Base-by-base conservation (phyloP, 495 filamentous ascomycete genomes). In the Lasiosphaeria miniovina region DNA sequence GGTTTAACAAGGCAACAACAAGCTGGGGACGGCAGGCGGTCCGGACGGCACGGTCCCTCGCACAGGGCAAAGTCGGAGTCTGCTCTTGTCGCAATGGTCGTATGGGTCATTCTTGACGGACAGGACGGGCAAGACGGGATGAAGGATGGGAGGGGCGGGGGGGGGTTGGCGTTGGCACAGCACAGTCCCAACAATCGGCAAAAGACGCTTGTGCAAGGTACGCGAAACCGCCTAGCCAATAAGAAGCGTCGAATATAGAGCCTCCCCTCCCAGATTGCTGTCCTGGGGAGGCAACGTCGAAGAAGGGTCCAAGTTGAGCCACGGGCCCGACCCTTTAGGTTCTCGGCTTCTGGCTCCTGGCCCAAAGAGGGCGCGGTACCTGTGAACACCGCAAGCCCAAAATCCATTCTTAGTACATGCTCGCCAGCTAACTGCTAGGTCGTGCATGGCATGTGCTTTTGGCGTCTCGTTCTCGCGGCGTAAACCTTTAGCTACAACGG, bases 121-220 rank as follows among this genome's bases (percentile, higher is more conserved):
- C 12, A 9, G 43, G 12, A 14, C 8, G 43, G 15, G 12, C 6
- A 5, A 14, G 7, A 12, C 7, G 7, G 7, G 38, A 7, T 41
- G 38, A 41, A 8, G 36, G 24, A 17, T 35, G 35, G 36, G 11
- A 24, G 31, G 55, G 35, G 59, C 17, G 36, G 11, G 15, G 31
- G 55, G 35, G 59, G 36, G 40, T 35, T 53, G 46, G n/a, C 11
- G 32, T 6, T 4, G 24, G 11, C 10, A 7, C 32, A 7, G 32
- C 11, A 53, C 14, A 43, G 50, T 24, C 36, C 52, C 55, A 50
- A 43, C 9, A 38, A 43, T 43, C 55, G 57, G 45, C 55, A 56
- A 54, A 54, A 55, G 43, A 59, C 36, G 43, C 55, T 59, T 58
- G 61, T 59, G 61, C 61, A 62, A 62, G 61, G 61, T 55, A 62